Conservation (phyloP, 2,329 filamentous ascomycete genomes). For the Macrophomina tecta region DNA sequence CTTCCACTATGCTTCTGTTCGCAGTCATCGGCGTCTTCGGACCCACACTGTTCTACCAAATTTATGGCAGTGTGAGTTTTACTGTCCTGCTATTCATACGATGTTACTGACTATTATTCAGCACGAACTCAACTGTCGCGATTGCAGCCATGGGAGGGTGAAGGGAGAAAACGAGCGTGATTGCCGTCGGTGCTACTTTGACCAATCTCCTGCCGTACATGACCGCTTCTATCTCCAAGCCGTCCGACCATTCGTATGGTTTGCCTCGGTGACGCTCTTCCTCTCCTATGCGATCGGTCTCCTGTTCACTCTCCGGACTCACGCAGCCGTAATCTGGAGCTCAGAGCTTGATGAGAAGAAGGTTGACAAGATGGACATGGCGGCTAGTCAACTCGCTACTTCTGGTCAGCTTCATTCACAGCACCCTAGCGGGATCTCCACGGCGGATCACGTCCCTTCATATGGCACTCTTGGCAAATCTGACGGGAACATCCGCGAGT, state of each 20-base stretch:
- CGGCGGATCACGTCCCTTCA: constrained; percentile 33
- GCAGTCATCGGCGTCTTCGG: constrained; percentile 94
- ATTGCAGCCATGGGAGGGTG: constrained; percentile 60
- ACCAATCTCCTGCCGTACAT: constrained; percentile 80
- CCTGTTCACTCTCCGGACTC: constrained; percentile 93
- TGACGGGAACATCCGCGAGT: constrained; percentile 75
- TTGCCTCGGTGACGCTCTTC: constrained; percentile 84
- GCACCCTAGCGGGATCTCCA: constrained; percentile 27
- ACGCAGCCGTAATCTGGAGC: constrained; percentile 97
- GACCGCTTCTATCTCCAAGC: constrained; percentile 90
- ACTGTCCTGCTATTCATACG: neutral
- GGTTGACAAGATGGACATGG: constrained; percentile 45
- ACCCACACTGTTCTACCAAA: constrained; percentile 96
- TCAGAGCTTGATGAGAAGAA: constrained; percentile 67
- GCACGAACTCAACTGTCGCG: constrained; percentile 88
- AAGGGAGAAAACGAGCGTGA: constrained; percentile 65
- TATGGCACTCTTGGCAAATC: constrained; percentile 33
- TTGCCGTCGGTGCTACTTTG: constrained; percentile 93
- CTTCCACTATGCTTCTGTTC: constrained; percentile 96
- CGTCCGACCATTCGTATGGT: constrained; percentile 91
- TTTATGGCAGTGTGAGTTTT: constrained; percentile 81
- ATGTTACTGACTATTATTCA: constrained; percentile 49
- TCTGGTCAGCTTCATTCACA: constrained; percentile 35
- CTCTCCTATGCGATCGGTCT: constrained; percentile 92
- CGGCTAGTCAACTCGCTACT: constrained; percentile 41